Percentiles rank a stretch among this genome's conserved stretches.
phyloP scores from a whole-genome alignment of 1,284 basidiomycete genomes.

The Puccinia triticina region DNA sequence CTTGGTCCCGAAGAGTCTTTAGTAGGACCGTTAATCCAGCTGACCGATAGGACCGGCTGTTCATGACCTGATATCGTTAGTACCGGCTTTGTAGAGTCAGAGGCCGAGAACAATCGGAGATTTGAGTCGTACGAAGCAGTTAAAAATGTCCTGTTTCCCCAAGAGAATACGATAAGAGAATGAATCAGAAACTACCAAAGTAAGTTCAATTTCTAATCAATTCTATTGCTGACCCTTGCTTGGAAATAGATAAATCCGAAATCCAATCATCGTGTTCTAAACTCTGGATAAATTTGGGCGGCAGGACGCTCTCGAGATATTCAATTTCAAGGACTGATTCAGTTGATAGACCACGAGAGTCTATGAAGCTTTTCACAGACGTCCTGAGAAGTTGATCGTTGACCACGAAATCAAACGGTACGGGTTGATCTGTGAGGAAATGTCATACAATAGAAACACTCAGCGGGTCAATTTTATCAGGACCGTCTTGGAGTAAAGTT shows the following conservation, averaged over 20 bases:
- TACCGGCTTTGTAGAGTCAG: constrained; percentile 53
- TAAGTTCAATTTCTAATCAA: background rate
- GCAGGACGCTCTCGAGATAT: constrained; percentile 88
- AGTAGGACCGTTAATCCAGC: constrained; percentile 14
- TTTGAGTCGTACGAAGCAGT: constrained; percentile 60
- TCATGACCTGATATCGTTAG: constrained; percentile 54
- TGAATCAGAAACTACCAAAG: background rate
- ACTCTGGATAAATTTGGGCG: constrained; percentile 78
- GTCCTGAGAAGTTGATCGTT: constrained; percentile 77
- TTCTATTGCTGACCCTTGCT: constrained; percentile 68
- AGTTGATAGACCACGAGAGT: constrained; percentile 54
- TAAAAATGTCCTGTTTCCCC: constrained; percentile 57
- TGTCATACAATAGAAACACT: background rate
- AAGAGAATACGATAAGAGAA: background rate
- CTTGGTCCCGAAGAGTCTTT: constrained; percentile 8
- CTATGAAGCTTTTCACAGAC: constrained; percentile 76
- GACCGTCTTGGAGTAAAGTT: background rate
- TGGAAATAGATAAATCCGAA: constrained; percentile 73
- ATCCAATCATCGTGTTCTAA: constrained; percentile 94
- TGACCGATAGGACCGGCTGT: constrained; percentile 37
- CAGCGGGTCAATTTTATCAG: constrained; percentile 2
- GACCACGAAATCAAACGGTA: constrained; percentile 93
- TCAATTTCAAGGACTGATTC: constrained; percentile 69
- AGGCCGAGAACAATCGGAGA: constrained; percentile 56
- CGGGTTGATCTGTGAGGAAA: constrained; percentile 61